Percentiles rank a stretch among this genome's conserved stretches.
These are phyloP conservation scores for Graphilbum sp. DNA, from an alignment of 2,329 filamentous ascomycete species.

Conservation along the genomic window DNA sequence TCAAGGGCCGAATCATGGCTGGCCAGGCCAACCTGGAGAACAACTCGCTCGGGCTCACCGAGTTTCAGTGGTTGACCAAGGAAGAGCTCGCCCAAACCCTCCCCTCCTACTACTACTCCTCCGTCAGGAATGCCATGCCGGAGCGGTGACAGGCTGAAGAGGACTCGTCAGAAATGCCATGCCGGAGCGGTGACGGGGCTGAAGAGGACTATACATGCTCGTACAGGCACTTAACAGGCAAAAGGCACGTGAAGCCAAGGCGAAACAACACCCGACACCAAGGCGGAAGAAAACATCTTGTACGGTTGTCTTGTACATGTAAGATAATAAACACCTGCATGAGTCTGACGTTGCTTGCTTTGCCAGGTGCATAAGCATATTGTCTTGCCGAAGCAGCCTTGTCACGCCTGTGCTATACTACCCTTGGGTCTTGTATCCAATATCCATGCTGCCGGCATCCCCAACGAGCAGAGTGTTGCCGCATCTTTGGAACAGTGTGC, in stretches of 20 bases:
- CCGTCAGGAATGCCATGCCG: slow-evolving; percentile 69
- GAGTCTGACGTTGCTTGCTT: no score
- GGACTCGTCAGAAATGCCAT: slow-evolving; percentile 69
- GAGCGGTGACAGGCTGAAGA: slow-evolving; percentile 43
- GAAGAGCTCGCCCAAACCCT: slow-evolving; percentile 66
- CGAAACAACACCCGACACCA: no score
- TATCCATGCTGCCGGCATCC: slow-evolving; percentile 6
- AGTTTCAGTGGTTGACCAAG: slow-evolving; percentile 86
- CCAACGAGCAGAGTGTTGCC: slow-evolving; percentile 13
- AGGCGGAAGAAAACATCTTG: no score
- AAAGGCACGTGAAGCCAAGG: no score
- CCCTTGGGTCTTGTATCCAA: no score
- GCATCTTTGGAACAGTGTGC: slow-evolving; percentile 8
- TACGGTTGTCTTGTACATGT: neutral
- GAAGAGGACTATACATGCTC: neutral
- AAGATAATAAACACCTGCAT: neutral
- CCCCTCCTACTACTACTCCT: slow-evolving; percentile 50
- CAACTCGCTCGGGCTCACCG: slow-evolving; percentile 56
- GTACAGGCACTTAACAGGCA: no score
- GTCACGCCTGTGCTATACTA: no score
- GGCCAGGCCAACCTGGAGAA: slow-evolving; percentile 70
- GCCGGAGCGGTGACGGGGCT: slow-evolving; percentile 42
- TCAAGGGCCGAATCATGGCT: slow-evolving; percentile 92
- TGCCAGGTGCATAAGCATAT: no score
- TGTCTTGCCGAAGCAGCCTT: no score